These are phyloP conservation scores for Cicer pinnatifidum DNA, from an alignment of 306 rosid genomes.

Conservation along the genomic window DNA sequence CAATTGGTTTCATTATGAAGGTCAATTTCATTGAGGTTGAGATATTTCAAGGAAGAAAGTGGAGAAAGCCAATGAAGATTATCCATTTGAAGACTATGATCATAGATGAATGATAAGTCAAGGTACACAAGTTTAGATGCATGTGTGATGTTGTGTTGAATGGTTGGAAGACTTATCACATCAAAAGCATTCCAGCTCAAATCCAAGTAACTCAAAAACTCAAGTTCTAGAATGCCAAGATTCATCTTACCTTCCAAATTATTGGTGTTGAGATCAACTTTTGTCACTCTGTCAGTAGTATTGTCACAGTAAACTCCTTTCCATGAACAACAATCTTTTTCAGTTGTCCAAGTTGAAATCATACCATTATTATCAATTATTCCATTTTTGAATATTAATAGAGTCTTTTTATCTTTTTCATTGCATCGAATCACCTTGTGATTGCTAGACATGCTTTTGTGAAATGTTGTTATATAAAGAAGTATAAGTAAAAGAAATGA, in stretches of 20 bases:
- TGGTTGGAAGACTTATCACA: background rate
- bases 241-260: background rate
- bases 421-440: background rate
- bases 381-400: background rate
- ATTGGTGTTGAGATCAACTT: background rate
- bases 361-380: background rate
- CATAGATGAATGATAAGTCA: background rate
- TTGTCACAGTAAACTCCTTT: slow-evolving; percentile 20
- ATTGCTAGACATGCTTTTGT: background rate
- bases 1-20: slow-evolving; percentile 16
- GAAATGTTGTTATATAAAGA: background rate
- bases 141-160: background rate
- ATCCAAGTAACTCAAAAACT: slow-evolving; percentile 10
- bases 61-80: slow-evolving; percentile 14
- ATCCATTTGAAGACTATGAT: background rate
- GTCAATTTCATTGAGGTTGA: background rate
- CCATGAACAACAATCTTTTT: slow-evolving; percentile 39
- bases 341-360: background rate
- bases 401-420: background rate
- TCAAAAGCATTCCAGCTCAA: rapidly evolving
- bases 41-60: slow-evolving; percentile 34
- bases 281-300: background rate
- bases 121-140: background rate
- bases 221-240: slow-evolving; percentile 14
- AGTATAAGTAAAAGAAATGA: background rate